Base-by-base conservation (phyloP, 305 asterid species). In the Fraxinus paxiana region DNA sequence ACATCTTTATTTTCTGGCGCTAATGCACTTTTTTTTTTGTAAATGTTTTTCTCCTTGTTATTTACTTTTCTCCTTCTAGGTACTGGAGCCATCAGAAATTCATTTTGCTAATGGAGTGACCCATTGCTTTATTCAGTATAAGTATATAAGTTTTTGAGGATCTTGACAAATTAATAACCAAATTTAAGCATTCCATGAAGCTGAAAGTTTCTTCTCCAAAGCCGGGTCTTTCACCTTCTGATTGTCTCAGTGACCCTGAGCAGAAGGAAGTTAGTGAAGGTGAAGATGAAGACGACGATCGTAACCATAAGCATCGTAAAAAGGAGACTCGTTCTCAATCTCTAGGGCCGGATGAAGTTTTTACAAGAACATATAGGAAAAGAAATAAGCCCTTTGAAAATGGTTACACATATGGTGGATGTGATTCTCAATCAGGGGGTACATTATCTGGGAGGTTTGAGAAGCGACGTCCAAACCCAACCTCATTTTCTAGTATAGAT, bases 261-360 rank as follows among this genome's bases (percentile, higher is more conserved):
- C 97, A 94, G 88, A 92, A 92, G 88, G 93, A 90, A 90, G 82
- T 93, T 81, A 96, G 98, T 86, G 98, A 95, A 86, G 96, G 97
- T 46, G 98, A 93, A 77, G 98, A 96, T 83, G 99, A 96, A 81
- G 98, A 94, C 26, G 98, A 96, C 89, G 99, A 96, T 86, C 99
- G 99, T 81, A 96, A 96, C 84, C 99, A 94, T 85, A 96, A 96
- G 87, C 99, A 96, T 88, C 98, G 99, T 30, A 91, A 90, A 78
- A 87, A 91, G 76, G 99, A 89, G 24, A 88, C 87, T 81, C 87
- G 69, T 79, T 92, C 98, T 81, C 91, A 92, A 77, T 92, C 97
- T 73, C 48, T 85, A 84, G 97, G 90, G 80, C 93, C 87, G 81
- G 91, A 90, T 85, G 86, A 88, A 78, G 90, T 76, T 85, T 80